Conservation (phyloP, 192 early-diverging fungal genomes). For the Linnemannia schmuckeri region DNA sequence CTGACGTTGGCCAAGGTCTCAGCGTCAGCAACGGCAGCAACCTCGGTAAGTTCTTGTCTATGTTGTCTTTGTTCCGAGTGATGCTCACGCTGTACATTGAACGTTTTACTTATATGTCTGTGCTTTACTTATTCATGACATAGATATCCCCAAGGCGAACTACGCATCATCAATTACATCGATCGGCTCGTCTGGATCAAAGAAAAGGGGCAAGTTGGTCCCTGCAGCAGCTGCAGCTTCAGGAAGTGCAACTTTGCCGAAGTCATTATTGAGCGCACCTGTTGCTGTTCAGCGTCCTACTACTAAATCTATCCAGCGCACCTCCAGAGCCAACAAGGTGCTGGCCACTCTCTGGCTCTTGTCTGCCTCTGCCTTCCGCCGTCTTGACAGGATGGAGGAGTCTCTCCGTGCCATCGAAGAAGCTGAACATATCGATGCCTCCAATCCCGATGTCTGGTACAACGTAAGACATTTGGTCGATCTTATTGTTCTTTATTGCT, state of each 20-base stretch:
- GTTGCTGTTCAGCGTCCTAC: constrained; percentile 35
- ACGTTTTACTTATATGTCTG: background rate
- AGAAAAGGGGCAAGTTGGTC: constrained; percentile 17
- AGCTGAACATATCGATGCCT: constrained; percentile 62
- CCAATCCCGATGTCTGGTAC: constrained; percentile 65
- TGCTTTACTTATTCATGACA: background rate
- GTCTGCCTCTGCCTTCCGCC: constrained; percentile 59
- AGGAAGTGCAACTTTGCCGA: constrained; percentile 12
- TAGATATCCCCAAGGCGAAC: constrained; percentile 50
- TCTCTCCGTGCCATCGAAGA: constrained; percentile 64
- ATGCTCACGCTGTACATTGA: background rate
- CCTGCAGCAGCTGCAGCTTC: constrained; percentile 56
- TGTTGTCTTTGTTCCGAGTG: background rate
- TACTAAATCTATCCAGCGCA: constrained; percentile 48
- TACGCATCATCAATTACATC: constrained; percentile 49
- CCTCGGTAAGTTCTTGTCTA: constrained; percentile 10
- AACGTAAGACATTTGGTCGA: constrained; percentile 19
- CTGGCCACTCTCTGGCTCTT: constrained; percentile 65
- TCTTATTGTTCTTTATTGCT: background rate
- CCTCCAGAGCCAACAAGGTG: constrained; percentile 49
- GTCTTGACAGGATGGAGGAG: constrained; percentile 61
- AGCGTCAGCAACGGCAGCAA: constrained; percentile 17
- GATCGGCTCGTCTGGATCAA: constrained; percentile 34
- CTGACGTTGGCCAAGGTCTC: constrained; percentile 19
- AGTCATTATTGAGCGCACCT: constrained; percentile 37